phyloP scores from a whole-genome alignment of 805 yeast genomes.

The Pichia nakasei region DNA sequence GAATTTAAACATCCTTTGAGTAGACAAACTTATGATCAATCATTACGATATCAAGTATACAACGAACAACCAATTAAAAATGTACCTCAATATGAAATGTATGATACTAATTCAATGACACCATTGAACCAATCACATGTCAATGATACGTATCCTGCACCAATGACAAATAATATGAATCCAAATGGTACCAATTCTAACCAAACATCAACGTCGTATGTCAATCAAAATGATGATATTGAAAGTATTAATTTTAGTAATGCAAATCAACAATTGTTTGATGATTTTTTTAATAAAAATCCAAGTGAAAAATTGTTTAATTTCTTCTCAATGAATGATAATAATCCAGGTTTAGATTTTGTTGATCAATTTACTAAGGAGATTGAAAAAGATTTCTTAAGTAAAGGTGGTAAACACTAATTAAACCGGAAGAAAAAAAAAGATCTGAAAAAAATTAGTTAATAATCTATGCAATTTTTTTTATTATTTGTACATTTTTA shows the following conservation, averaged over 20 bases:
- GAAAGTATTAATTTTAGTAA: conserved; percentile 9
- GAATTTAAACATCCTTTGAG: no score
- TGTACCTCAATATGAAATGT: no score
- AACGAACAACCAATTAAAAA: no score
- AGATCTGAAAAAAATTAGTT: no score
- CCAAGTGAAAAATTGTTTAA: conserved; percentile 35
- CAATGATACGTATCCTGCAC: background rate
- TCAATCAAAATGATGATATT: background rate
- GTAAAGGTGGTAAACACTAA: conserved; percentile 19
- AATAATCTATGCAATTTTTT: no score
- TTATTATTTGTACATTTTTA: background rate
- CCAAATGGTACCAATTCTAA: no score
- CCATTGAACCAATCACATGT: no score
- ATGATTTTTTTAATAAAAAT: conserved; percentile 25
- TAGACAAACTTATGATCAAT: no score
- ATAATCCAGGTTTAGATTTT: conserved; percentile 45
- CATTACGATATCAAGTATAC: no score
- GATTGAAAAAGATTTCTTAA: conserved; percentile 56
- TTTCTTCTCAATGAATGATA: conserved; percentile 38
- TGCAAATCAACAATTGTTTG: conserved; percentile 24
- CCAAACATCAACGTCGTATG: no score
- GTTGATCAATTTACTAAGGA: conserved; percentile 77
- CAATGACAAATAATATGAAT: background rate
- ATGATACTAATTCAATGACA: no score
- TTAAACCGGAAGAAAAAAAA: no score